Evolutionary conservation across 1,139 yeast genomes (phyloP), one percentile per base, ranked within the genome.

Genomic region (Taphrina wiesneri): DNA sequence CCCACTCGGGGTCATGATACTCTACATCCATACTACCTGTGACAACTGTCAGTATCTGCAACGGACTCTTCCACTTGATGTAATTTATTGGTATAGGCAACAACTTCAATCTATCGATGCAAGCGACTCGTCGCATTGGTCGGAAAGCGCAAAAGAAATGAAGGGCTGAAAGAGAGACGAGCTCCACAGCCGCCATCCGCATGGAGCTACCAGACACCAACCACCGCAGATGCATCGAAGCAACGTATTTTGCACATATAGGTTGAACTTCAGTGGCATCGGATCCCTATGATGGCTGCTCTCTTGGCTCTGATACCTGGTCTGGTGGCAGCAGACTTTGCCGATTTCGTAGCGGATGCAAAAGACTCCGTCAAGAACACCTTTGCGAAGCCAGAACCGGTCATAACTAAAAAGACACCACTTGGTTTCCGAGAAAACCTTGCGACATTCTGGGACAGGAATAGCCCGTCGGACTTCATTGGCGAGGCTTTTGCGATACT

Each of bases 401-500:
- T 36, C 5, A 28, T 34, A 3, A 36, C 17, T 13, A 17, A 17
- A 7, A 30, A 28, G 26, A 15, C 23, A 28, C 59, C 47, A n/a
- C 17, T 32, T 11, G 28, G 21, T 13, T 21, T 25, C 7, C 17
- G 26, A 34, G 43, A 60, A n/a, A 25, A 49, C 32, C 36, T 60
- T 15, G 36, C 52, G n/a, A 53, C 57, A 11, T 60, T 60, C 43
- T 60, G 56, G 56, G 57, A 47, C 30, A 56, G 64, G n/a, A 21
- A 60, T 30, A 52, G 54, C 25, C 63, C 64, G 6, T 28, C 28
- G 26, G 63, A 88, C 75, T 93, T 97, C 97, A 80, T 80, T 59
- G 81, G 88, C 73, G 99, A 93, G 78, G 57, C 79, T 30, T 73
- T 83, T 69, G 83, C 90, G 28, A 49, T 87, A 30, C 81, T 78